Conservation (phyloP, 208 protist species). For the Trypanosoma cruzi region DNA sequence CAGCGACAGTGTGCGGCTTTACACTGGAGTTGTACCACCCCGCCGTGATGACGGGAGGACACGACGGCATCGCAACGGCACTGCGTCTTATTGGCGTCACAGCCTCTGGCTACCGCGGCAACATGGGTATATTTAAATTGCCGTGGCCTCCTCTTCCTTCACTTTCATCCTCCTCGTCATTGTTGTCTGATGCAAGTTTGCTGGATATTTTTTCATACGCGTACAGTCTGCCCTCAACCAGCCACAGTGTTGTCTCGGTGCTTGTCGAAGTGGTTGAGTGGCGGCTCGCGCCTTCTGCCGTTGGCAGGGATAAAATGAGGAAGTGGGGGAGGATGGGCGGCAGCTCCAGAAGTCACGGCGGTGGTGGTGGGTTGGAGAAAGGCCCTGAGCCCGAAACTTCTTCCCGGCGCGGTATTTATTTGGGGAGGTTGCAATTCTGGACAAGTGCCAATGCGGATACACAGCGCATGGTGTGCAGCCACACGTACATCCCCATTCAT, state of each 20-base stretch:
- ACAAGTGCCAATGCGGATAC: conserved; percentile 20
- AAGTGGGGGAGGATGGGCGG: neutral
- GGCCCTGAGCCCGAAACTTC: neutral
- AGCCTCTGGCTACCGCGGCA: conserved; percentile 17
- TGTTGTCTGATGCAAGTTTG: neutral
- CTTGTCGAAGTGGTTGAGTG: conserved; percentile 34
- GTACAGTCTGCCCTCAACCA: conserved; percentile 19
- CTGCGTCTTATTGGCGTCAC: conserved; percentile 29
- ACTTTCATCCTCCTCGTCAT: neutral
- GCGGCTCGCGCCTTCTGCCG: conserved; percentile 6
- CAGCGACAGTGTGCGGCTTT: conserved; percentile 32
- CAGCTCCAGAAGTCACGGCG: neutral
- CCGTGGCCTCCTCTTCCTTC: conserved; percentile 29
- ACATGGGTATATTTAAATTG: conserved; percentile 24
- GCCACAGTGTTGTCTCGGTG: conserved; percentile 21
- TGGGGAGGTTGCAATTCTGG: conserved; percentile 33
- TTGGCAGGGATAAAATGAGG: neutral
- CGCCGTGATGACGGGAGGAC: neutral
- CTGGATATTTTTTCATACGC: conserved; percentile 11
- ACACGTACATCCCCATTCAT: conserved; percentile 16
- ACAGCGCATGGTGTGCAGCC: conserved; percentile 21
- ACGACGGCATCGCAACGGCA: conserved; percentile 20
- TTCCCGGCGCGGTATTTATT: conserved; percentile 11
- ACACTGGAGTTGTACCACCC: conserved; percentile 32
- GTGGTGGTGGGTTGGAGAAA: neutral